Conservation (phyloP, 306 rosid species). For the Trifolium repens region DNA sequence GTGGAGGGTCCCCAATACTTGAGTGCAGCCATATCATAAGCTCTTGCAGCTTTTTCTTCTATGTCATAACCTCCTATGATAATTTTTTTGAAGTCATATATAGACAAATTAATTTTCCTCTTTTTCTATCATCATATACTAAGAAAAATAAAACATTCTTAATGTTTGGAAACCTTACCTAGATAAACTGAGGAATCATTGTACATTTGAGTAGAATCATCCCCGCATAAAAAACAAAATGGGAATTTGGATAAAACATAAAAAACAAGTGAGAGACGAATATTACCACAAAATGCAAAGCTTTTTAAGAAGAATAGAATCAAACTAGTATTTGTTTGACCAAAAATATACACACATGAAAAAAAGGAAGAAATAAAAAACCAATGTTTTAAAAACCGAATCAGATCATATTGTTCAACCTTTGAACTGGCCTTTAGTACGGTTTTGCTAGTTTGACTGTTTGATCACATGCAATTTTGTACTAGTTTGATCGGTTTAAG, state of each 20-base stretch:
- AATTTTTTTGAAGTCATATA: slow-evolving; percentile 44
- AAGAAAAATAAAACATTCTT: neutral
- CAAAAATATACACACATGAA: slow-evolving; percentile 20
- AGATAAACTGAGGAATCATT: slow-evolving; percentile 73
- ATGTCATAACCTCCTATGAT: slow-evolving; percentile 89
- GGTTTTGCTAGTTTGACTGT: too few relatives aligned
- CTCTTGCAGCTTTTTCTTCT: slow-evolving; percentile 95
- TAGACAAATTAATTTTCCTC: slow-evolving; percentile 30
- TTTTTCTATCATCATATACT: slow-evolving; percentile 35
- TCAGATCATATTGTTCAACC: too few relatives aligned
- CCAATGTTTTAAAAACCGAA: too few relatives aligned
- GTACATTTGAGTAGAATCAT: slow-evolving; percentile 35
- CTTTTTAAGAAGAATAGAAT: slow-evolving; percentile 18
- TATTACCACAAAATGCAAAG: slow-evolving; percentile 33
- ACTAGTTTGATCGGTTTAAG: too few relatives aligned
- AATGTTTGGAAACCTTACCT: slow-evolving; percentile 56
- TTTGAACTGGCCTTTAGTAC: too few relatives aligned
- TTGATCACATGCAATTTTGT: too few relatives aligned
- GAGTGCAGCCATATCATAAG: slow-evolving; percentile 95
- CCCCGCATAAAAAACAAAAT: too few relatives aligned
- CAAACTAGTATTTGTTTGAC: slow-evolving; percentile 33
- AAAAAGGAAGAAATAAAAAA: neutral
- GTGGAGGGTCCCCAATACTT: slow-evolving; percentile 99
- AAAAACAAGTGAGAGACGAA: slow-evolving; percentile 33
- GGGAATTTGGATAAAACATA: neutral